Percentiles rank a stretch among this genome's conserved stretches.
These are phyloP conservation scores for Myriangium duriaei DNA, from an alignment of 2,329 filamentous ascomycete species.

Conservation along the genomic window DNA sequence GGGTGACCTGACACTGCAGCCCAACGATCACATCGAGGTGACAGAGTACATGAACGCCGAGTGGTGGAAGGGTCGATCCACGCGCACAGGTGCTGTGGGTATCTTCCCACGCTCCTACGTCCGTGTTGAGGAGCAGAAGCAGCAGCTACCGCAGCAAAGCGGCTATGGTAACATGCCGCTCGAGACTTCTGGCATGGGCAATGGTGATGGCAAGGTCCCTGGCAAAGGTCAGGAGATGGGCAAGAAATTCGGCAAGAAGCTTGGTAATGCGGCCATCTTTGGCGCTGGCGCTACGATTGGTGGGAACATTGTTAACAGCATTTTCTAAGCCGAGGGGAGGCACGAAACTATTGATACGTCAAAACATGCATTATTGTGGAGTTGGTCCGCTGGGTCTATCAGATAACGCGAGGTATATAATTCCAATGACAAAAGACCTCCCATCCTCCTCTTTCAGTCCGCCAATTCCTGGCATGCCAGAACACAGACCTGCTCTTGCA, in stretches of 20 bases:
- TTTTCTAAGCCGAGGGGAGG: slow-evolving; percentile 47
- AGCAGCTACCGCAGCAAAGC: slow-evolving; percentile 28
- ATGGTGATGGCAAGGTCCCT: slow-evolving; percentile 36
- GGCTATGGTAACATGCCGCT: slow-evolving; percentile 61
- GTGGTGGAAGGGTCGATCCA: slow-evolving; percentile 89
- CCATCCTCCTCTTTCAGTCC: too few relatives aligned
- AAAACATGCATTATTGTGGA: too few relatives aligned
- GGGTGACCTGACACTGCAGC: slow-evolving; percentile 69
- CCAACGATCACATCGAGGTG: slow-evolving; percentile 68
- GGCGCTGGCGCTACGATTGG: slow-evolving; percentile 87
- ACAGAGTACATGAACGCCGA: slow-evolving; percentile 91
- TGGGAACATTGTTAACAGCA: slow-evolving; percentile 78
- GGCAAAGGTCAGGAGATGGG: slow-evolving; percentile 62
- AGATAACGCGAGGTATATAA: too few relatives aligned
- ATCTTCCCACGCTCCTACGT: slow-evolving; percentile 96
- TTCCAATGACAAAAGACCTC: too few relatives aligned
- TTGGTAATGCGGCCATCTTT: slow-evolving; percentile 76
- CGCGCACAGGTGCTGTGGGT: slow-evolving; percentile 70
- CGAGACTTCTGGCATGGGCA: slow-evolving; percentile 49
- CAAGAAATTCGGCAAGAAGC: slow-evolving; percentile 95
- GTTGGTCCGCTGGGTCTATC: too few relatives aligned
- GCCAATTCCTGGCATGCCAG: too few relatives aligned
- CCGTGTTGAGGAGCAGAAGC: slow-evolving; percentile 53
- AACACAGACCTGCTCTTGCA: slow-evolving; percentile 16
- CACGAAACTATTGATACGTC: too few relatives aligned